Percentiles rank a stretch among this genome's conserved stretches.
Evolutionary conservation across 306 rosid genomes (phyloP).

Genomic region (Cicer judaicum): DNA sequence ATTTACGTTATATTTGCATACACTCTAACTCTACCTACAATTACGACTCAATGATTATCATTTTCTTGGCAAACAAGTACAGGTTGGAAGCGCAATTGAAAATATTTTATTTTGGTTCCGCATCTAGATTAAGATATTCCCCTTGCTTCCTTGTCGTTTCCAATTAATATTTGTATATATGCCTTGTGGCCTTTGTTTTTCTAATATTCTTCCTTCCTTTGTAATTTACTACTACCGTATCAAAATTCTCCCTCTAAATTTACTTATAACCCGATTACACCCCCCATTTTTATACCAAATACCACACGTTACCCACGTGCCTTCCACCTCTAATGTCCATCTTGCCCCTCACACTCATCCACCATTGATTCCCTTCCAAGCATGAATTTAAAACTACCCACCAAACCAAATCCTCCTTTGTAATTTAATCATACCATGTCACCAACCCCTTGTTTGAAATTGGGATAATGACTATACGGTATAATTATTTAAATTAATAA

Average conservation of each 20-base stretch:
- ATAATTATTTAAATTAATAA: neutral
- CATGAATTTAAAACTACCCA: neutral
- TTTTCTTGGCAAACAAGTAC: conserved; percentile 39
- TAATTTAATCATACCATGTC: no score
- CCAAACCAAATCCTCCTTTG: no score
- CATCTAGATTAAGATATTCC: conserved; percentile 65
- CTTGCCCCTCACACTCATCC: conserved; percentile 25
- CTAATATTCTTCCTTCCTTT: conserved; percentile 16
- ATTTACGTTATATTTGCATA: conserved; percentile 30
- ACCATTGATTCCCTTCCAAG: conserved; percentile 36
- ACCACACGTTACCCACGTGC: conserved; percentile 35
- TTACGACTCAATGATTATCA: conserved; percentile 45
- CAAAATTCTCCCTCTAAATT: conserved; percentile 44
- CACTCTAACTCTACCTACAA: conserved; percentile 44
- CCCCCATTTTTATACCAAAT: conserved; percentile 5
- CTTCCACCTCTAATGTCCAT: conserved; percentile 8
- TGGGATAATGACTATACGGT: no score
- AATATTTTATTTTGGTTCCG: conserved; percentile 39
- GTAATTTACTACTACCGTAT: conserved; percentile 12
- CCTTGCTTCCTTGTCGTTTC: conserved; percentile 57
- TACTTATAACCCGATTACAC: conserved; percentile 11
- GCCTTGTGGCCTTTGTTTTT: conserved; percentile 37
- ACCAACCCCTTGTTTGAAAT: no score
- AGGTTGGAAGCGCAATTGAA: conserved; percentile 34
- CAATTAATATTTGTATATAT: conserved; percentile 41